Base-by-base conservation (phyloP, 306 rosid genomes). In the Alnus glutinosa region DNA sequence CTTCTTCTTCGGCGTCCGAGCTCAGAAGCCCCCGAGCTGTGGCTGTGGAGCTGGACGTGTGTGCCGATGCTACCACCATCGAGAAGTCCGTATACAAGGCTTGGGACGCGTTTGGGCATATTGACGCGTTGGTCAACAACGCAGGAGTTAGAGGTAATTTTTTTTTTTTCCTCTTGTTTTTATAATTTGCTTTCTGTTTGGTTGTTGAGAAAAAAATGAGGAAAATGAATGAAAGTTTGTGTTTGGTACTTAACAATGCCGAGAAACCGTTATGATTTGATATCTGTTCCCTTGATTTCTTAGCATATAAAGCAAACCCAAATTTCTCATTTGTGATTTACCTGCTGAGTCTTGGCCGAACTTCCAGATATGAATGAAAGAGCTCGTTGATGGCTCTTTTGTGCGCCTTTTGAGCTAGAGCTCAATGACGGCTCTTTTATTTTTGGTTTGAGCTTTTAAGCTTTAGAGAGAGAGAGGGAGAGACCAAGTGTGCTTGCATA, bases 131-230 rank as follows among this genome's bases (percentile, higher is more conserved):
- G 67, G 79, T 94, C 67, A 92, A 94, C 83, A 92, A 86, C 55
- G 98, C 97, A 1, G 97, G 96, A 57, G 1, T 91, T 1, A 84
- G 98, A 93, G 98, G 98, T 91, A 80, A 68, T 10, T 37, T 2
- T 3, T 62, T 14, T 61, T 6, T 49, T 5, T 7, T 72, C 37
- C 37, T 34, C 37, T 49, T 28, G 7, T 9, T 71, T 49, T 52
- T 48, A 5, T 39, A 39, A 19, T 61, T 55, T 42, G 49, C 57
- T 4, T 42, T 28, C 19, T 71, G 48, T 34, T 82, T 68, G 68
- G 18, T 30, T 36, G 47, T 28, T 28, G 19, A 19, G 64, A n/a
- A 62, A 15, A 36, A n/a, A 9, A 19, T 11, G 2, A 23, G 34
- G 36, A 23, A 58, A 23, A 58, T 23, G 28, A 55, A 7, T 1